phyloP scores from a whole-genome alignment of 2,329 filamentous ascomycete species.

The Alternaria sp. region DNA sequence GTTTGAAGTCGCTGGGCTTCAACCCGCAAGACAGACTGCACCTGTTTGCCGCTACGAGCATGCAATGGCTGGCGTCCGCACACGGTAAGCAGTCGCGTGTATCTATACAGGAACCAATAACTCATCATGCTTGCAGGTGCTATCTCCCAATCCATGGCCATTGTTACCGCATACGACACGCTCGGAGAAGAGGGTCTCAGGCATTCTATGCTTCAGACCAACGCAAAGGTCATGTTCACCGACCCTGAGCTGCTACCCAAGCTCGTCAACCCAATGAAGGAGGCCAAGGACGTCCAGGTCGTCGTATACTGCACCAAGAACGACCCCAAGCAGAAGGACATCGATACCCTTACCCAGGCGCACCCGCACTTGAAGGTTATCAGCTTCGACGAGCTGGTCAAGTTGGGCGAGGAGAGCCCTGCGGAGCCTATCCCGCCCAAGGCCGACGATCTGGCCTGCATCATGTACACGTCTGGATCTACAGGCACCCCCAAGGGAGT shows the following conservation, averaged over 20 bases:
- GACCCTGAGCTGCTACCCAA: conserved; percentile 74
- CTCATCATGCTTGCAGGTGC: conserved; percentile 55
- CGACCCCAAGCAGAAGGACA: conserved; percentile 58
- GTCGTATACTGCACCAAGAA: conserved; percentile 65
- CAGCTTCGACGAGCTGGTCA: conserved; percentile 63
- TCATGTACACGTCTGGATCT: conserved; percentile 84
- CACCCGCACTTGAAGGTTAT: conserved; percentile 60
- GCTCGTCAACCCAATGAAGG: conserved; percentile 60
- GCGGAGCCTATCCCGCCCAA: conserved; percentile 74
- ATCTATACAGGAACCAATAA: background rate
- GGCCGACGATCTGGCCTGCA: conserved; percentile 80
- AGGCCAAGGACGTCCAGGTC: conserved; percentile 62
- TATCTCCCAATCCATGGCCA: conserved; percentile 83
- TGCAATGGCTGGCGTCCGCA: conserved; percentile 83
- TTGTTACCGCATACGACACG: conserved; percentile 95
- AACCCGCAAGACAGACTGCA: conserved; percentile 72
- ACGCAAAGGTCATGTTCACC: conserved; percentile 82
- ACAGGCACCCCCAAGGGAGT: conserved; percentile 91
- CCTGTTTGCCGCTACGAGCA: conserved; percentile 80
- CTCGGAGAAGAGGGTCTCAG: conserved; percentile 83
- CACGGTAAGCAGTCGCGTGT: conserved; percentile 60
- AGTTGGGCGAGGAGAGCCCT: conserved; percentile 68
- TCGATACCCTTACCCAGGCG: conserved; percentile 61
- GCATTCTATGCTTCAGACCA: conserved; percentile 84
- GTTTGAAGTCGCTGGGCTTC: conserved; percentile 76